A percentile compares a stretch with the other conserved stretches of the same genome.
These are phyloP conservation scores for Alloteropsis angusta DNA, from an alignment of 202 grass and related monocot species.

Conservation along the genomic window DNA sequence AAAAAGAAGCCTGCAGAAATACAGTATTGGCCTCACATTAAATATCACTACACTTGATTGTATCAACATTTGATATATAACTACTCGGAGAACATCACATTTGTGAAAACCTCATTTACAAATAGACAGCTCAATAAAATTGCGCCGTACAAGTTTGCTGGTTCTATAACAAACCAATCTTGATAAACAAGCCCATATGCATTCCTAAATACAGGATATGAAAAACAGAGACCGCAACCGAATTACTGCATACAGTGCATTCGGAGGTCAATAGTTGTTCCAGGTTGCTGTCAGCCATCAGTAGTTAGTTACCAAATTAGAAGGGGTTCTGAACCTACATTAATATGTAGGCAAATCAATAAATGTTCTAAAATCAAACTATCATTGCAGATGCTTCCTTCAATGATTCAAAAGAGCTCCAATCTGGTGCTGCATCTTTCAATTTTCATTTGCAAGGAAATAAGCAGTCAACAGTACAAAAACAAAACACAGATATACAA, in stretches of 20 bases:
- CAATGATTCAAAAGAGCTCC: neutral
- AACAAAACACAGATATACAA: constrained; percentile 1
- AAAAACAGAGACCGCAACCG: neutral
- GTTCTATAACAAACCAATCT: too few relatives aligned
- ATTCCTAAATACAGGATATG: neutral
- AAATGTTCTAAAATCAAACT: neutral
- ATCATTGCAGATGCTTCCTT: constrained; percentile 10
- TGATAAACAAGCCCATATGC: too few relatives aligned
- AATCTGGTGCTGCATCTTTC: constrained; percentile 5
- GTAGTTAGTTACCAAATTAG: neutral
- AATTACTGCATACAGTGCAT: constrained; percentile 15
- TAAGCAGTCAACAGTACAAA: neutral
- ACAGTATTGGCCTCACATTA: neutral
- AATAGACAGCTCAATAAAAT: neutral
- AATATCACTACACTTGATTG: neutral
- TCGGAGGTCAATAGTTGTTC: neutral
- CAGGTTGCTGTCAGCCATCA: neutral
- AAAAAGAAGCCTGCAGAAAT: constrained; percentile 71
- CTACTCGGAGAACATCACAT: neutral
- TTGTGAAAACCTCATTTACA: neutral
- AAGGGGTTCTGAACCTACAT: neutral
- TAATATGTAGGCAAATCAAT: constrained; percentile 5
- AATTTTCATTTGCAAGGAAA: constrained; percentile 21
- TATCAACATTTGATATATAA: constrained; percentile 6
- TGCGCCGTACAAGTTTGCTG: neutral